These are phyloP conservation scores for Xylaria arbuscula DNA, from an alignment of 2,329 filamentous ascomycete species.

Conservation along the genomic window DNA sequence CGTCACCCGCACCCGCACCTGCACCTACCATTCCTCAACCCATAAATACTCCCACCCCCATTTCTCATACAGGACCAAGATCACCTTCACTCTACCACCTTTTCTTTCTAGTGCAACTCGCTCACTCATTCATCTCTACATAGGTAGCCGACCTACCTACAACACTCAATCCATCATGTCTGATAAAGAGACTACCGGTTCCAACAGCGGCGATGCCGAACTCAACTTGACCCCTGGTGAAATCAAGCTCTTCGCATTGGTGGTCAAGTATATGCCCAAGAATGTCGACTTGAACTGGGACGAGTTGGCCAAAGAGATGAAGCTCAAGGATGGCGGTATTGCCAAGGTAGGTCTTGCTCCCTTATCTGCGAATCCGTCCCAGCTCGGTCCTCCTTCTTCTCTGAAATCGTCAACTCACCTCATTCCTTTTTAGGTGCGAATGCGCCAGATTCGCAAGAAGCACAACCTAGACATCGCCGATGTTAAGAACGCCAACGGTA, in stretches of 20 bases:
- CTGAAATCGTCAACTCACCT: not conserved
- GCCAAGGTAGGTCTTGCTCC: slow-evolving; percentile 40
- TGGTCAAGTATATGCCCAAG: slow-evolving; percentile 42
- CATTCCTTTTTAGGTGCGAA: slow-evolving; percentile 16
- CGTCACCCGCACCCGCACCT: not conserved
- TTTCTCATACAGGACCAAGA: not conserved
- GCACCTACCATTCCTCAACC: not conserved
- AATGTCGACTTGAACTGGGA: slow-evolving; percentile 40
- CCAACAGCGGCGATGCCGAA: slow-evolving; percentile 14
- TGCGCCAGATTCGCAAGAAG: slow-evolving; percentile 34
- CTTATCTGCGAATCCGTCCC: not conserved
- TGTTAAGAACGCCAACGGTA: not conserved
- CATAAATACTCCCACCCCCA: not conserved
- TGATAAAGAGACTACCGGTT: not conserved
- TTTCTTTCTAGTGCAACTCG: not conserved
- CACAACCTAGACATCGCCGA: not conserved
- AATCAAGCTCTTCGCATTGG: slow-evolving; percentile 35
- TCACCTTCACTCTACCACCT: not conserved
- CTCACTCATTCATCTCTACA: not conserved
- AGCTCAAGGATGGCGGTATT: slow-evolving; percentile 34
- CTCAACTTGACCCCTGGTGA: slow-evolving; percentile 27
- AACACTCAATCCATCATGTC: slow-evolving; percentile 24
- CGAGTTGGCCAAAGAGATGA: slow-evolving; percentile 35
- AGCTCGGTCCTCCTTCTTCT: not conserved
- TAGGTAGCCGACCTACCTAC: not conserved